Base-by-base conservation (phyloP, 2,329 filamentous ascomycete genomes). In the Neophaeococcomyces mojaviensis region DNA sequence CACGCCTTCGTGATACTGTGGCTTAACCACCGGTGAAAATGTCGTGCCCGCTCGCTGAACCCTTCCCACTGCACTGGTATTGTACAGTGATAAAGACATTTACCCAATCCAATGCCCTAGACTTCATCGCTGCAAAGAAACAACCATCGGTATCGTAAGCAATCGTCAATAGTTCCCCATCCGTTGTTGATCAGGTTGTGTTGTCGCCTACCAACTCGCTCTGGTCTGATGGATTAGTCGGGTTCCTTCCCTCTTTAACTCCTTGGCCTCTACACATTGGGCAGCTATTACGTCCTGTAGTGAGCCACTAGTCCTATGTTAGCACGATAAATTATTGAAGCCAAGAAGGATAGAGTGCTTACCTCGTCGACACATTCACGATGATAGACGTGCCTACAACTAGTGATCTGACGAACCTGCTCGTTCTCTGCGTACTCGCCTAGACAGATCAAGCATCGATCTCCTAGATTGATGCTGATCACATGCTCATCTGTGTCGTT, bases 281-380 rank as follows among this genome's bases (percentile, higher is more conserved):
- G 57, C 78, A 81, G 3, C 77, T 81, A 58, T 81, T 81, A 46
- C 78, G 77, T 41, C 78, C 78, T 47, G 79, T 83, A 15, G 79
- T 84, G 38, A 84, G 67, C 81, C 81, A 84, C 78, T 84, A 30
- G 31, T 37, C 28, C 37, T 9, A 32, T 36, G 53, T 71, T 52
- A 72, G 63, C 46, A 51, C 48, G 15, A 8, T 45, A 38, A 41
- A 16, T 44, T 36, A 58, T 44, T 13, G n/a, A 8, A 10, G 32
- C 22, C 19, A 18, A 13, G 20, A 44, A 31, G n/a, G 13, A 32
- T 59, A 58, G 10, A 28, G 24, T 28, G 24, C 72, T 57, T 68
- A 82, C 79, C 71, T 82, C 76, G 60, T 84, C 81, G 61, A 85
- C 84, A 61, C 81, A 85, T 55, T 82, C 75, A 53, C 72, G 74